Conservation (phyloP, 208 protist species). For the Balamuthia mandrillaris region DNA sequence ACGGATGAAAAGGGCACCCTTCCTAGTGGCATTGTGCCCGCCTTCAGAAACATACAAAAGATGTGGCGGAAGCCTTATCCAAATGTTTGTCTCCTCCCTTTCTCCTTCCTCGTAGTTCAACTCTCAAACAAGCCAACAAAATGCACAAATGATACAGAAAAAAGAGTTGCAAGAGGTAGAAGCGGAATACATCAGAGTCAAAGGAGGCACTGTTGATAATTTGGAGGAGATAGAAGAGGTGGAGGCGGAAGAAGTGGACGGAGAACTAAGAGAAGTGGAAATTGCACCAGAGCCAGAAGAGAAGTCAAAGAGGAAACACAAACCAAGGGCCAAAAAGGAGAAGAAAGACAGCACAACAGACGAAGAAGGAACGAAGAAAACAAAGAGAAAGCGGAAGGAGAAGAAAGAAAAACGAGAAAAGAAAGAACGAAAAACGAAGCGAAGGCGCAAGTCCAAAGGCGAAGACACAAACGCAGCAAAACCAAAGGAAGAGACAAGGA, state of each 20-base stretch:
- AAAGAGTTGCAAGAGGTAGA: neutral
- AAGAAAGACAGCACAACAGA: neutral
- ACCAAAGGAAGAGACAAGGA: neutral
- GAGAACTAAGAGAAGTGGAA: neutral
- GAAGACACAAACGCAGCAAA: neutral
- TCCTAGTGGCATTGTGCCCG: neutral
- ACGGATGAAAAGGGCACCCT: slow-evolving; percentile 11
- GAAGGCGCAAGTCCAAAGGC: neutral
- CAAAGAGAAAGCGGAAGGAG: neutral
- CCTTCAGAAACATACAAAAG: slow-evolving; percentile 19
- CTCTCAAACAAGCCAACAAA: neutral
- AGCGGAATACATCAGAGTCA: neutral
- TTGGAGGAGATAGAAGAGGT: neutral
- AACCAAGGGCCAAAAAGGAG: neutral
- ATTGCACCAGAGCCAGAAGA: neutral
- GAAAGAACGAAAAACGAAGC: slow-evolving; percentile 18
- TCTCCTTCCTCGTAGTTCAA: neutral
- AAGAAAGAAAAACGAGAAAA: neutral
- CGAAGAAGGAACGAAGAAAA: neutral
- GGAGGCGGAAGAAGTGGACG: neutral
- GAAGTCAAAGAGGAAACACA: neutral
- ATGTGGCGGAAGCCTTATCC: neutral
- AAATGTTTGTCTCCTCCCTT: neutral
- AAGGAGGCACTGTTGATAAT: neutral
- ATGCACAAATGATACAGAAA: neutral